Evolutionary conservation across 2,329 filamentous ascomycete genomes (phyloP), one percentile per base, ranked within the genome.

Genomic region (Thelonectria rubi): DNA sequence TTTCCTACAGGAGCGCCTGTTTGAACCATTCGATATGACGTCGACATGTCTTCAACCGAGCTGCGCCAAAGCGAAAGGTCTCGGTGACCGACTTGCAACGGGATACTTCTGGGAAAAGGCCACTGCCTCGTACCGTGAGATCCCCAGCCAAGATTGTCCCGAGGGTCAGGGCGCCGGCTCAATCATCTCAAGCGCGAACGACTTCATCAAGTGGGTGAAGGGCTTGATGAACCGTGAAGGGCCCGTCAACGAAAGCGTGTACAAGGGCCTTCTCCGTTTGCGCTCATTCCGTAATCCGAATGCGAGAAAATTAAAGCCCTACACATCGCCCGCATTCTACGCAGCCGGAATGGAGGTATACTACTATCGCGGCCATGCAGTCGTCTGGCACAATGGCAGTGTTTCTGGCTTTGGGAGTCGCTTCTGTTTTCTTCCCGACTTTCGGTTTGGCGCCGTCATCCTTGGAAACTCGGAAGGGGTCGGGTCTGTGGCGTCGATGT

Each of bases 151-250:
- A 1, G 55, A 72, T 20, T 63, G 61, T 5, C 69, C 68, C 0
- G 74, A 76, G 51, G 70, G 63, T 1, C 69, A 76, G 47, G 74
- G 74, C 0, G 74, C 74, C 0, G 73, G 74, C 2, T 74, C 69
- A 1, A 58, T 76, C 5, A 53, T 75, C 10, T 65, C 73, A 1
- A 74, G 67, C 5, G 71, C 63, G 8, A 69, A 68, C 18, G 74
- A 76, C 50, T 72, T 71, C 46, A 57, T 73, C 57, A 74, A 69
- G 51, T 76, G 67, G 56, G 62, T 75, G 47, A 64, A 66, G 34
- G 72, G 72, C 0, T 47, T 76, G 34, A 62, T 75, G 58, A 67
- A 72, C 45, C 59, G 40, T 0, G 52, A 71, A 17, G 60, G 50
- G 0, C 73, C 70, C 0, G 66, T 76, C 14, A 72, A 55, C 5